Conservation (phyloP, 2,329 filamentous ascomycete genomes). For the Trichoderma lentiforme region DNA sequence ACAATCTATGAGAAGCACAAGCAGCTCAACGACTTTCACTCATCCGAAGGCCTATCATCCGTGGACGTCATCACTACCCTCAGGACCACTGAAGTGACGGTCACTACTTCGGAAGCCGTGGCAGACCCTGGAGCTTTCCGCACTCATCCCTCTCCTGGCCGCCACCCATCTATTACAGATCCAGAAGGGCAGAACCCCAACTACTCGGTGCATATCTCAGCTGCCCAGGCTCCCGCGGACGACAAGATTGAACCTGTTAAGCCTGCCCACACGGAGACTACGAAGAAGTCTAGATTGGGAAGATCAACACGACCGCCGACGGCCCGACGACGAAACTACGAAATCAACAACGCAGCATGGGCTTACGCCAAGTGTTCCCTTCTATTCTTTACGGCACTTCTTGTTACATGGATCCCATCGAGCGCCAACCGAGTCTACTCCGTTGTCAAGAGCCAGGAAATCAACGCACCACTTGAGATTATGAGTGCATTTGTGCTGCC, state of each 20-base stretch:
- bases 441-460: constrained; percentile 52
- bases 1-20: constrained; percentile 66
- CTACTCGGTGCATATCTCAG: constrained; percentile 52
- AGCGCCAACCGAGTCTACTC: constrained; percentile 74
- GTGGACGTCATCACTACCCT: constrained; percentile 46
- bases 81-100: constrained; percentile 63
- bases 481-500: constrained; percentile 73
- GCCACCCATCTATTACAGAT: constrained; percentile 16
- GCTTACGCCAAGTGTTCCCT: constrained; percentile 68
- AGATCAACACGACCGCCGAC: background rate
- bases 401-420: constrained; percentile 74
- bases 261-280: constrained; percentile 16
- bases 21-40: constrained; percentile 55
- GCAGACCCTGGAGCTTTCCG: constrained; percentile 23
- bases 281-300: background rate
- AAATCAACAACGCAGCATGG: constrained; percentile 62
- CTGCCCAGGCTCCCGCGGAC: constrained; percentile 24
- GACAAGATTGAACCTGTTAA: constrained; percentile 29
- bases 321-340: constrained; percentile 40
- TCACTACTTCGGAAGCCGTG: constrained; percentile 49
- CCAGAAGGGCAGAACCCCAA: constrained; percentile 25
- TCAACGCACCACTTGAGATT: constrained; percentile 61
- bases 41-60: constrained; percentile 41
- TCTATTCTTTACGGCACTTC: constrained; percentile 67
- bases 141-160: constrained; percentile 22